Percentiles rank a stretch among this genome's conserved stretches.
Evolutionary conservation across 805 yeast species (phyloP).

Genomic region (Yamadazyma endophytica): DNA sequence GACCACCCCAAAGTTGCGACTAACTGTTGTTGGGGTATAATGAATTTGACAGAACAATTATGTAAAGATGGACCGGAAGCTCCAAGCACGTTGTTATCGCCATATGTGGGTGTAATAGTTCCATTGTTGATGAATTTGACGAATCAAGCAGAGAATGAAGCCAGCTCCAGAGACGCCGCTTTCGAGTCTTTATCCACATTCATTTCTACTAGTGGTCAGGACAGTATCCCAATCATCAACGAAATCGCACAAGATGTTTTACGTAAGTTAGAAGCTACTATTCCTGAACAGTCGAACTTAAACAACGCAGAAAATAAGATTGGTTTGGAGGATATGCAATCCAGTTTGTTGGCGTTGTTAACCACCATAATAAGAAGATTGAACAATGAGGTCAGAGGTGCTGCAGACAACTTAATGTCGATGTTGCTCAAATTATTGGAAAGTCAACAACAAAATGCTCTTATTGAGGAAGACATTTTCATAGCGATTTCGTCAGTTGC

Average conservation of each 20-base stretch:
- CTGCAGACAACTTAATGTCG: constrained; percentile 82
- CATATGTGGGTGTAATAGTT: constrained; percentile 63
- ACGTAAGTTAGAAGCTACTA: constrained; percentile 66
- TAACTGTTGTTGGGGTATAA: constrained; percentile 97
- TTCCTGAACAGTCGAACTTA: constrained; percentile 52
- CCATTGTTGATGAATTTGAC: constrained; percentile 70
- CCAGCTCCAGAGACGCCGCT: constrained; percentile 89
- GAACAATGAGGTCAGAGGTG: constrained; percentile 57
- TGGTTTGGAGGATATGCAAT: constrained; percentile 83
- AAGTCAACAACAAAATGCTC: constrained; percentile 54
- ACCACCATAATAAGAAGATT: constrained; percentile 83
- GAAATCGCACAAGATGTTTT: constrained; percentile 72
- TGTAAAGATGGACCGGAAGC: constrained; percentile 46
- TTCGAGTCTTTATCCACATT: constrained; percentile 87
- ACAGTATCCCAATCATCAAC: constrained; percentile 64
- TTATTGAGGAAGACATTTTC: constrained; percentile 91
- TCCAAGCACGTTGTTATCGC: constrained; percentile 64
- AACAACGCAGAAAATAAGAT: constrained; percentile 64
- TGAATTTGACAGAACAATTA: constrained; percentile 85
- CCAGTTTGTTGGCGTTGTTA: constrained; percentile 70
- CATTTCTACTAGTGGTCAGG: constrained; percentile 70
- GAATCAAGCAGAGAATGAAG: constrained; percentile 74
- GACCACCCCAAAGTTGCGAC: constrained; percentile 93
- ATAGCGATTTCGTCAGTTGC: constrained; percentile 91
- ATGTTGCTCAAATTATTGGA: constrained; percentile 68